Evolutionary conservation across 1,284 basidiomycete genomes (phyloP), one percentile per base, ranked within the genome.

Genomic region (Albatrellus sp.): DNA sequence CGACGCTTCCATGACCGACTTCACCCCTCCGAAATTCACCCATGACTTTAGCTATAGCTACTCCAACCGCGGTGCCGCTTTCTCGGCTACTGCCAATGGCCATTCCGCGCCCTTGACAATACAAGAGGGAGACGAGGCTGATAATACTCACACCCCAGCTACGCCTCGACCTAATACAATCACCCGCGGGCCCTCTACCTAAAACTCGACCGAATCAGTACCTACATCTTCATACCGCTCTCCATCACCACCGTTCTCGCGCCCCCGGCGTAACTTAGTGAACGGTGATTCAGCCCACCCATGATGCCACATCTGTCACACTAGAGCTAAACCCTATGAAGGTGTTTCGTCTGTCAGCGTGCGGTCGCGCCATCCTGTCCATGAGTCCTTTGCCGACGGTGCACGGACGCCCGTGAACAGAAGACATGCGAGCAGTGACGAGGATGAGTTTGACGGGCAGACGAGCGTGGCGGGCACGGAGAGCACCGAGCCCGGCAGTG

Each of bases 391-490:
- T 37, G 42, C 29, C 29, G n/a, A 34, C 42, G 28, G 32, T 14
- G 30, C 32, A 13, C 46, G 36, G 24, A 41, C 48, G 45, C 17
- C 29, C 10, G 46, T 49, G 20, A 47, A 16, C 42, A 43, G 37
- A 52, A 55, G 12, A 50, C 54, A 47, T 52, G 49, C 44, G 48
- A 59, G 46, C 9, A 57, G 57, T 43, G 49, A 46, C 37, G 47
- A 54, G 38, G 55, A 58, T 11, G 58, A 54, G 16, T 54, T 54
- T 39, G 58, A 58, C 33, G 65, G 60, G 41, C 57, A 60, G 38
- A 54, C 37, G 19, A 72, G 69, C 48, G 54, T 73, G 46, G 65
- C 67, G 35, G 71, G 62, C 43, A 69, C 68, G 12, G 66, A 67
- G 28, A 61, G 65, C 44, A 57, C 29, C 14, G 37, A 38, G 13